Base-by-base conservation (phyloP, 2,329 filamentous ascomycete genomes). In the Cercospora sp. region DNA sequence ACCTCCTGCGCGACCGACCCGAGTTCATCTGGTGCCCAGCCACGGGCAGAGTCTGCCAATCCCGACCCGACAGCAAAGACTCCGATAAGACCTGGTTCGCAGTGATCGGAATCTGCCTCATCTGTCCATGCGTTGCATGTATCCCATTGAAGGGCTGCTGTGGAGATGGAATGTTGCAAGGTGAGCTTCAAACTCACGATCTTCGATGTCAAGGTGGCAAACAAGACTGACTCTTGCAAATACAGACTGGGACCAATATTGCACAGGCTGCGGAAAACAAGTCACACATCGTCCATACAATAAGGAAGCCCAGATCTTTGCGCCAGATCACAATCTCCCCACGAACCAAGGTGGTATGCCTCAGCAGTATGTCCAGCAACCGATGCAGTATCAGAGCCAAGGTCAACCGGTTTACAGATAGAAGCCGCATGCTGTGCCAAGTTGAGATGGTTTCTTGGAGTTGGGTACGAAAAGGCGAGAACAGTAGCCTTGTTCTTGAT, bases 241-340 rank as follows among this genome's bases (percentile, higher is more conserved):
- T 16, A 23, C 8, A 63, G 62, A 68, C 30, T 68, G 67, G 67
- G 67, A 68, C 28, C 67, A 68, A 3, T 68, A 66, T n/a, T 68
- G 67, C 48, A 68, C 63, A 18, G 67, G 67, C 20, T 70, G 65
- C 42, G 66, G 68, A 5, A 68, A 68, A 36, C 66, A 70, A 13
- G 57, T 70, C 26, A 65, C 68, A 18, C 68, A 70, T 55, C 48
- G 57, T 10, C 63, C 63, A 12, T 68, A 64, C 31, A 66, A 68
- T 28, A 55, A 66, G 28, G 59, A 68, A 33, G 58, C 64, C 18
- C 67, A 68, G 59, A 57, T 68, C 26, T 18, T 66, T 4, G 55
- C 42, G 16, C 63, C 63, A 9, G 67, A 68, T 20, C 67, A 68
- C 36, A 42, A 63, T 26, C 28, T 57, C 8, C 20, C 59, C 10